Evolutionary conservation across 495 filamentous ascomycete species (phyloP).

Genomic region (Corynascus novoguineensis): DNA sequence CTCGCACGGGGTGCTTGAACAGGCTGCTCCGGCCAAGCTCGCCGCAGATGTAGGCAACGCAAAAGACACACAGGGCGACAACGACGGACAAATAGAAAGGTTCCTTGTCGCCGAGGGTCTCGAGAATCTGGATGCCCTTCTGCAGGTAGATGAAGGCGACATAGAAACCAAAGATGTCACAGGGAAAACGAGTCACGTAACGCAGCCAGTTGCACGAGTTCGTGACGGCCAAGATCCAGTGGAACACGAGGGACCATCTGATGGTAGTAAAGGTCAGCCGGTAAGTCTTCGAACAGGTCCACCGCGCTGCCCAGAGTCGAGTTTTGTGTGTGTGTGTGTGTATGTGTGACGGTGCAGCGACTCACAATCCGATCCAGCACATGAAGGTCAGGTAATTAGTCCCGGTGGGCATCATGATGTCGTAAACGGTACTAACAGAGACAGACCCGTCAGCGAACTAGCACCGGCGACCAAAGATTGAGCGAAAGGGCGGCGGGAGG

Average conservation of each 20-base stretch:
- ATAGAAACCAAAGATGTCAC: slow-evolving; percentile 85
- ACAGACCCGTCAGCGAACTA: slow-evolving; percentile 21
- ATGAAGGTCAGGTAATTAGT: slow-evolving; percentile 74
- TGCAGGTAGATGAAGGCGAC: slow-evolving; percentile 83
- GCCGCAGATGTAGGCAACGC: slow-evolving; percentile 63
- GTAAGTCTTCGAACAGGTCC: no score
- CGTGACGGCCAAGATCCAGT: slow-evolving; percentile 71
- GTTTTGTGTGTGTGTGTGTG: no score
- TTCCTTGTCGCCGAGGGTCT: slow-evolving; percentile 47
- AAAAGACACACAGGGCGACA: slow-evolving; percentile 67
- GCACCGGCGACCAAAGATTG: no score
- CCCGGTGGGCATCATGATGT: slow-evolving; percentile 66
- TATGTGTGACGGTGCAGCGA: neutral
- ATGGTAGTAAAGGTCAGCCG: neutral
- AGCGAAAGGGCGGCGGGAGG: neutral
- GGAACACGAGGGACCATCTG: slow-evolving; percentile 74
- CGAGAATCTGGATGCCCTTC: slow-evolving; percentile 75
- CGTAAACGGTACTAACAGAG: slow-evolving; percentile 60
- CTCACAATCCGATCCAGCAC: slow-evolving; percentile 75
- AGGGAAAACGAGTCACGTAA: slow-evolving; percentile 79
- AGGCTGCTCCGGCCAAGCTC: slow-evolving; percentile 63
- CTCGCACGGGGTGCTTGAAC: slow-evolving; percentile 64
- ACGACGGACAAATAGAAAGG: slow-evolving; percentile 71
- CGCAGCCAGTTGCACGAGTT: slow-evolving; percentile 75
- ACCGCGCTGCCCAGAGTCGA: no score